Evolutionary conservation across 371 early-diverging fungal genomes (phyloP).

Genomic region (Haplosporangium sp.): DNA sequence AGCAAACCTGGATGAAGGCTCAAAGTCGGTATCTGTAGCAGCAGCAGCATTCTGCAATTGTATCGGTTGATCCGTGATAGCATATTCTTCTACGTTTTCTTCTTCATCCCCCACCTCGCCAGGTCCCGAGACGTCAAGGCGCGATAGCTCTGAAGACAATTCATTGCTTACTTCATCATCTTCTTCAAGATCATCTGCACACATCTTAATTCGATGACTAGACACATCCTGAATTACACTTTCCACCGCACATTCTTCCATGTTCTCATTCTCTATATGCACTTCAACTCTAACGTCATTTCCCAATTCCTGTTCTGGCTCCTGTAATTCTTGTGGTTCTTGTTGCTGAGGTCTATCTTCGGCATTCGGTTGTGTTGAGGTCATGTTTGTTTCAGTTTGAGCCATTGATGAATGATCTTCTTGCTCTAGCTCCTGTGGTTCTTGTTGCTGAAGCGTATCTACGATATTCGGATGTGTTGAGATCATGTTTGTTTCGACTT

Average conservation of each 20-base stretch:
- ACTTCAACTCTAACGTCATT: too few relatives aligned
- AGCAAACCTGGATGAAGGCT: not conserved
- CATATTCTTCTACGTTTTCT: not conserved
- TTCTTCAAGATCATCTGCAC: not conserved
- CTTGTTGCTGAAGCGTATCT: not conserved
- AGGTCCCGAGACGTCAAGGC: constrained; percentile 22
- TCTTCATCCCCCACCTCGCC: not conserved
- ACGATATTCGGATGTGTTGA: not conserved
- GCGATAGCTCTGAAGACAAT: constrained; percentile 41
- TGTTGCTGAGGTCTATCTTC: not conserved
- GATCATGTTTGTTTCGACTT: too few relatives aligned
- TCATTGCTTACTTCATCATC: constrained; percentile 12
- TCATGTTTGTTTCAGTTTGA: too few relatives aligned
- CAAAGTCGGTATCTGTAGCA: not conserved
- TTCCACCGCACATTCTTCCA: not conserved
- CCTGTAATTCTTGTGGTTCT: not conserved
- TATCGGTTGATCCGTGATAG: not conserved
- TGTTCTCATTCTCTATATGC: not conserved
- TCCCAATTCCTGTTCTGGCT: not conserved
- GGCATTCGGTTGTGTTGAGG: not conserved
- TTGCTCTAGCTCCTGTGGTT: not conserved
- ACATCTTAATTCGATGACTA: not conserved
- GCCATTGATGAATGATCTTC: not conserved
- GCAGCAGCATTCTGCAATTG: not conserved
- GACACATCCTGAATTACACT: not conserved